phyloP scores from a whole-genome alignment of 257 asterid species.

The Primulina eburnea region DNA sequence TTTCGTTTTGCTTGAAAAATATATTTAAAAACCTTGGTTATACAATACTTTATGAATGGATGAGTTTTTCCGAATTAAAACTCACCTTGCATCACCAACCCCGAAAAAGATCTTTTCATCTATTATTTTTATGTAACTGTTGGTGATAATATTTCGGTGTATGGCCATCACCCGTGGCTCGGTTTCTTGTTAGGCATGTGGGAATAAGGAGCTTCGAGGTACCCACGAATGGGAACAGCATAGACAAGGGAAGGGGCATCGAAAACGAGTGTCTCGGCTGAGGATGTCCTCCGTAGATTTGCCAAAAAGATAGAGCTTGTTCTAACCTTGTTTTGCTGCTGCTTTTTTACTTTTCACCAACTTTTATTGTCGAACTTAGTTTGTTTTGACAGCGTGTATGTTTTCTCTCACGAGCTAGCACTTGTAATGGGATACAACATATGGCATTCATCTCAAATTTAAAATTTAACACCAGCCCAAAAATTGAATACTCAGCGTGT shows the following conservation, averaged over 20 bases:
- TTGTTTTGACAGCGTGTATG: too few species aligned
- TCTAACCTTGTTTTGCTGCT: too few species aligned
- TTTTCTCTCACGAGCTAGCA: too few species aligned
- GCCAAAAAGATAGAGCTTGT: too few species aligned
- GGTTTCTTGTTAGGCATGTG: constrained; percentile 60
- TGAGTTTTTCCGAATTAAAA: not conserved
- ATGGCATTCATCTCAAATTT: too few species aligned
- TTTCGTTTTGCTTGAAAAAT: too few species aligned
- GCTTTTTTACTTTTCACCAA: too few species aligned
- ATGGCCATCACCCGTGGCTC: not conserved
- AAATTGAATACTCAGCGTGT: too few species aligned
- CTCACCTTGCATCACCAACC: not conserved
- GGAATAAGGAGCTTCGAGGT: constrained; percentile 80
- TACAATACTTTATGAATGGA: not conserved
- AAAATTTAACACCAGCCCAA: too few species aligned
- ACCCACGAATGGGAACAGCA: constrained; percentile 92
- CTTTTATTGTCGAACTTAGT: too few species aligned
- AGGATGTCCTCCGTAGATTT: too few species aligned
- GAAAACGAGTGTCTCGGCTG: constrained; percentile 52
- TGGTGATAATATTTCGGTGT: not conserved
- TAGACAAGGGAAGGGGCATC: constrained; percentile 68
- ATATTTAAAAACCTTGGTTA: not conserved
- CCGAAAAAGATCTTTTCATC: not conserved
- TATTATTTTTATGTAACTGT: not conserved
- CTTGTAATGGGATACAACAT: too few species aligned